Percentiles rank a stretch among this genome's conserved stretches.
Evolutionary conservation across 2,329 filamentous ascomycete species (phyloP).

Genomic region (Tricladium varicosporioides): DNA sequence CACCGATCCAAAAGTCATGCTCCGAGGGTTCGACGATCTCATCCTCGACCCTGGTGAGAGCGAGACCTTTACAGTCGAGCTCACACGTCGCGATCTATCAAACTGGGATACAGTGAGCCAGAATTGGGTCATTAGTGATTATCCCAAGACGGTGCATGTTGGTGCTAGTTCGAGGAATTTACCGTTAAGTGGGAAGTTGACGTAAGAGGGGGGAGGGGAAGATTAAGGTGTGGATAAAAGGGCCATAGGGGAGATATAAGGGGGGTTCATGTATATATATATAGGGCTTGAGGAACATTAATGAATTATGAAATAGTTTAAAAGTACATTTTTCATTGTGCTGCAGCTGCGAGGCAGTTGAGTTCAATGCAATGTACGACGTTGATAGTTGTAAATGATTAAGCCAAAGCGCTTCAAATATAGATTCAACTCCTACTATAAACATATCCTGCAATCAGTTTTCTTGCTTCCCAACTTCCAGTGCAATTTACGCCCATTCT

Average conservation of each 20-base stretch:
- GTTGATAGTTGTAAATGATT: neutral
- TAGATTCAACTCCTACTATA: too few species aligned
- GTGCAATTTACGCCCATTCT: too few species aligned
- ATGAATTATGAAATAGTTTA: too few species aligned
- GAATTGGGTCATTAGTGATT: constrained; percentile 67
- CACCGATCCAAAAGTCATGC: constrained; percentile 62
- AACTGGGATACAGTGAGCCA: constrained; percentile 79
- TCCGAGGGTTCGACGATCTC: constrained; percentile 81
- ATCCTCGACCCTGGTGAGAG: constrained; percentile 65
- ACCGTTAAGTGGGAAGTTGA: constrained; percentile 34
- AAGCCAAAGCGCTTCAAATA: too few species aligned
- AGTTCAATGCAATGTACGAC: neutral
- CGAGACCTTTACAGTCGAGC: constrained; percentile 61
- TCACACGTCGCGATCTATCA: constrained; percentile 80
- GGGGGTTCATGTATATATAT: too few species aligned
- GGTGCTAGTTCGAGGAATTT: constrained; percentile 30
- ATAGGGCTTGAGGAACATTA: too few species aligned
- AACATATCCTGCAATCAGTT: too few species aligned
- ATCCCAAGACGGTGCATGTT: constrained; percentile 33
- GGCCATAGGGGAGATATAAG: neutral
- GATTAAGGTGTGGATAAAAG: neutral
- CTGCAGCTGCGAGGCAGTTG: too few species aligned
- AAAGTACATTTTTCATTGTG: too few species aligned
- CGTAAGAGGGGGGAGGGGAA: neutral
- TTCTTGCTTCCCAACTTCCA: too few species aligned